These are phyloP conservation scores for Nidularia pulvinata DNA, from an alignment of 768 basidiomycete species.

Conservation along the genomic window DNA sequence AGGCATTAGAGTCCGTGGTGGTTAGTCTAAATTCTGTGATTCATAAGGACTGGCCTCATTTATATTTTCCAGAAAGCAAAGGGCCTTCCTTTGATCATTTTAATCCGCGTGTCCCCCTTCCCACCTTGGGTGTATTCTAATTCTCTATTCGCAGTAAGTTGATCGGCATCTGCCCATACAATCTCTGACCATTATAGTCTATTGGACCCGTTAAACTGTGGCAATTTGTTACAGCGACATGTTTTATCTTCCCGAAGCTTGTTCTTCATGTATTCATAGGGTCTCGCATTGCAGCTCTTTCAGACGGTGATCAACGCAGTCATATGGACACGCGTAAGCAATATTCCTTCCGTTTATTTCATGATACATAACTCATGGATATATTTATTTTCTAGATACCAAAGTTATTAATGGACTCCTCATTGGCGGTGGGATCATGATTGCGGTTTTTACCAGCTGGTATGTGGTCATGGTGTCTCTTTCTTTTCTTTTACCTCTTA, in stretches of 20 bases:
- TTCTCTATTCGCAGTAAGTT: constrained; percentile 70
- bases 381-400: constrained; percentile 38
- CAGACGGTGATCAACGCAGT: constrained; percentile 73
- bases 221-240: constrained; percentile 78
- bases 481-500: neutral
- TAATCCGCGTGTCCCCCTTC: constrained; percentile 81
- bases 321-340: constrained; percentile 75
- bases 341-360: neutral
- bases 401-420: constrained; percentile 65
- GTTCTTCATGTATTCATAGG: constrained; percentile 79
- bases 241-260: constrained; percentile 70
- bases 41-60: neutral
- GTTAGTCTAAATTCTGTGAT: constrained; percentile 36
- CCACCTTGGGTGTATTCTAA: constrained; percentile 92
- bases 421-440: constrained; percentile 55
- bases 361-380: constrained; percentile 4
- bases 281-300: constrained; percentile 68
- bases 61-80: constrained; percentile 51
- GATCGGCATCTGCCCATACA: constrained; percentile 1
- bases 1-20: constrained; percentile 73
- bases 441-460: constrained; percentile 68
- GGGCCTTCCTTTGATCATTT: constrained; percentile 79
- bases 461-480: constrained; percentile 26
- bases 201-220: constrained; percentile 72
- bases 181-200: constrained; percentile 36